phyloP scores from a whole-genome alignment of 2,329 filamentous ascomycete species.

The Zymoseptoria pseudotritici region DNA sequence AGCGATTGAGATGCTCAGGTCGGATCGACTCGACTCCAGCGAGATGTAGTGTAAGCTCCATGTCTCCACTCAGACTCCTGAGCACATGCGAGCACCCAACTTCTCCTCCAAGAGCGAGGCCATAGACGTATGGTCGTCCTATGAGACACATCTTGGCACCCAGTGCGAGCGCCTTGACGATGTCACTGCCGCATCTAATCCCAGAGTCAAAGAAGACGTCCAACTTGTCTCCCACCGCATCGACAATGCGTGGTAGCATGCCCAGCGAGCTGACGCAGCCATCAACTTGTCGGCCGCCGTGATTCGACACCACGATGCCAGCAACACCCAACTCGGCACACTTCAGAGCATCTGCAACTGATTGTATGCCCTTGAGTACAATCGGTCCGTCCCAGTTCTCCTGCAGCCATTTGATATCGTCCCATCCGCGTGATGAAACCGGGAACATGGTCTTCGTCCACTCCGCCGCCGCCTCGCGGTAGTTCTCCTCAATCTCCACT shows the following conservation, averaged over 20 bases:
- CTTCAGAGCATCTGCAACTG: slow-evolving; percentile 41
- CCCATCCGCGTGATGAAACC: slow-evolving; percentile 42
- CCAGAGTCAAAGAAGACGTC: slow-evolving; percentile 48
- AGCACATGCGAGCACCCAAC: slow-evolving; percentile 43
- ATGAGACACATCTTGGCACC: slow-evolving; percentile 54
- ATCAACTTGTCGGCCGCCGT: slow-evolving; percentile 47
- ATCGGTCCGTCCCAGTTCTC: slow-evolving; percentile 58
- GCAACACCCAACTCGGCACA: slow-evolving; percentile 40
- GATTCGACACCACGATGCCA: slow-evolving; percentile 47
- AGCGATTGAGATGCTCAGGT: slow-evolving; percentile 2
- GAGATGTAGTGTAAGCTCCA: slow-evolving; percentile 16
- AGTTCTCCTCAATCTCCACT: slow-evolving; percentile 35
- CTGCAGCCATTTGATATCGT: slow-evolving; percentile 52
- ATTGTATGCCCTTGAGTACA: slow-evolving; percentile 53
- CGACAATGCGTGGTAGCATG: slow-evolving; percentile 53
- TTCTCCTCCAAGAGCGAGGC: slow-evolving; percentile 48
- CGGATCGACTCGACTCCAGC: slow-evolving; percentile 8
- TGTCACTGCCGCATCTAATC: slow-evolving; percentile 43
- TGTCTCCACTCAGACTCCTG: slow-evolving; percentile 13
- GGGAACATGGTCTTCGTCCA: slow-evolving; percentile 48
- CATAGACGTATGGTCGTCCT: slow-evolving; percentile 52
- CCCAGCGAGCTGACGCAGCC: slow-evolving; percentile 44
- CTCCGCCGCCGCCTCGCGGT: slow-evolving; percentile 42
- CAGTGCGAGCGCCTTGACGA: slow-evolving; percentile 45
- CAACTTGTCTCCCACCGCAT: slow-evolving; percentile 45